Conservation (phyloP, 768 basidiomycete species). For the Dendrothele bispora region DNA sequence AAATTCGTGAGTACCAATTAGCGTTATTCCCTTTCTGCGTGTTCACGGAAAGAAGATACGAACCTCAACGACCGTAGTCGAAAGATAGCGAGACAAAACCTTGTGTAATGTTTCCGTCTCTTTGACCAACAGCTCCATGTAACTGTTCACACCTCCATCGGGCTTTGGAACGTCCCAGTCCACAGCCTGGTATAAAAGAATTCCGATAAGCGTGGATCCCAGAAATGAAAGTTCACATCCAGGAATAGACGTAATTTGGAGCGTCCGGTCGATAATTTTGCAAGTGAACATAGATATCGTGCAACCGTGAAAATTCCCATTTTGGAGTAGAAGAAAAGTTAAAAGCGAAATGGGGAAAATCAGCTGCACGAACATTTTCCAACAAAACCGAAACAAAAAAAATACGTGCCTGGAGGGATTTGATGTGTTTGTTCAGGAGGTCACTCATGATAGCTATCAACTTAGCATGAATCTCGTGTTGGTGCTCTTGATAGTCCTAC, state of each 20-base stretch:
- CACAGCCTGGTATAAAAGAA: conserved; percentile 63
- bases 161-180: conserved; percentile 73
- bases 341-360: conserved; percentile 1
- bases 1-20: neutral
- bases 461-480: conserved; percentile 98
- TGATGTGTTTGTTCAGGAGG: conserved; percentile 82
- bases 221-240: too few species aligned
- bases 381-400: conserved; percentile 6
- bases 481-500: conserved; percentile 98
- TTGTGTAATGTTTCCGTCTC: conserved; percentile 96
- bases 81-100: conserved; percentile 88
- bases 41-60: conserved; percentile 19
- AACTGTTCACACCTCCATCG: conserved; percentile 72
- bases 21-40: neutral
- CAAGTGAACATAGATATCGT: too few species aligned
- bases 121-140: conserved; percentile 91
- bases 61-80: conserved; percentile 80
- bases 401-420: conserved; percentile 66
- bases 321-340: neutral
- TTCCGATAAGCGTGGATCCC: too few species aligned
- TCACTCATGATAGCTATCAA: conserved; percentile 98
- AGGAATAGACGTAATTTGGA: too few species aligned
- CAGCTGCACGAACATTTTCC: neutral
- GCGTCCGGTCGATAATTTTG: too few species aligned
- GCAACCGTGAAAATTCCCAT: too few species aligned